Conservation (phyloP, 805 yeast species). For the Wickerhamiella dianesei region DNA sequence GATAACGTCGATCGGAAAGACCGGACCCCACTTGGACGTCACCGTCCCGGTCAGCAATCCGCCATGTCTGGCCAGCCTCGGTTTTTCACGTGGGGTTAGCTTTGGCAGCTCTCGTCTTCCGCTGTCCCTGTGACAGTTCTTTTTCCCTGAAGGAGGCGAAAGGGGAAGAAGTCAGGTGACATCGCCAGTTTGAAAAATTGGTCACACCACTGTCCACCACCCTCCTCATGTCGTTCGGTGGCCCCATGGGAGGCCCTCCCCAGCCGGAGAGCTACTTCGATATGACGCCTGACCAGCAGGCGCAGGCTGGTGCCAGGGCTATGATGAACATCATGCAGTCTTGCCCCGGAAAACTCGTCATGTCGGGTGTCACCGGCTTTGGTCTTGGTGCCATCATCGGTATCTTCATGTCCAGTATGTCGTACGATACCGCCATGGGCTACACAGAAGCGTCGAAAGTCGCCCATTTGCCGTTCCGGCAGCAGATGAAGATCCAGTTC, state of each 20-base stretch:
- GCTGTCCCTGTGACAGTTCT: no score
- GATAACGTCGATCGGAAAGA: no score
- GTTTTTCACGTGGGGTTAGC: no score
- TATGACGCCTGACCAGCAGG: constrained; percentile 86
- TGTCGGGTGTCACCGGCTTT: constrained; percentile 90
- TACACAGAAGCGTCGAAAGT: constrained; percentile 40
- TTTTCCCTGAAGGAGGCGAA: no score
- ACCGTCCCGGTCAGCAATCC: no score
- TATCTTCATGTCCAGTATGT: constrained; percentile 68
- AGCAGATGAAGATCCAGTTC: constrained; percentile 84
- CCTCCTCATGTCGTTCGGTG: constrained; percentile 9
- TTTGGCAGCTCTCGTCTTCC: no score
- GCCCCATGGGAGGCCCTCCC: constrained; percentile 7
- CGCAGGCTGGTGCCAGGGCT: constrained; percentile 72
- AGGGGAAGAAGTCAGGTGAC: not conserved
- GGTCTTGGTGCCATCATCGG: constrained; percentile 94
- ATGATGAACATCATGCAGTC: constrained; percentile 77
- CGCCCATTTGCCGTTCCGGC: constrained; percentile 75
- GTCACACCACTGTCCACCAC: not conserved
- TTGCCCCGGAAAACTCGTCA: constrained; percentile 85
- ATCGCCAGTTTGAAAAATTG: not conserved
- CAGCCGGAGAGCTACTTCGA: constrained; percentile 39
- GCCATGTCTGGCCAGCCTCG: no score
- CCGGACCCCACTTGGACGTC: no score
- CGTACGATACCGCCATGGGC: constrained; percentile 68